phyloP scores from a whole-genome alignment of 2,329 filamentous ascomycete species.

The Phyllosticta paracitricarpa region DNA sequence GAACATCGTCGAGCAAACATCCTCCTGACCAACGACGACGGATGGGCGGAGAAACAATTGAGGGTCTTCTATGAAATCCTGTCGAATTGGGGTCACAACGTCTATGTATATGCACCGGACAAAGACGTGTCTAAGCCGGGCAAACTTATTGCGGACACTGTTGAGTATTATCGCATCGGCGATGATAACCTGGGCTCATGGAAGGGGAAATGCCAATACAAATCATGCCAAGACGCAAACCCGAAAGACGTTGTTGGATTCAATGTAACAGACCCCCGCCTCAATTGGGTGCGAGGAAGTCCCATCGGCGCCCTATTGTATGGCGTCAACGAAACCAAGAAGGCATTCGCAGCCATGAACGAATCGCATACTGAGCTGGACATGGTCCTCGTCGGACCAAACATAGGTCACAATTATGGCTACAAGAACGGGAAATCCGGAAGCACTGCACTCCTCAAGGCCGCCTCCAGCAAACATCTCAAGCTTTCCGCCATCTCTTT shows the following conservation, averaged over 20 bases:
- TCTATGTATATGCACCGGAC: constrained; percentile 56
- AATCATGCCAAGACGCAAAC: too few species aligned
- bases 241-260: too few species aligned
- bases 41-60: constrained; percentile 61
- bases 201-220: too few species aligned
- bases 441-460: background rate
- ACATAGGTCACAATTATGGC: constrained; percentile 51
- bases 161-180: too few species aligned
- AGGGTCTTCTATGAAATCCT: constrained; percentile 50
- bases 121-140: constrained; percentile 18
- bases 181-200: too few species aligned
- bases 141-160: background rate
- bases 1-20: constrained; percentile 18
- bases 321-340: too few species aligned
- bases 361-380: constrained; percentile 34
- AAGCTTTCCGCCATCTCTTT: background rate
- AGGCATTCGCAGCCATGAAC: too few species aligned
- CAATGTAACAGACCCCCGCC: too few species aligned
- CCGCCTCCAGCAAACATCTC: background rate
- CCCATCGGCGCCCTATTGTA: too few species aligned
- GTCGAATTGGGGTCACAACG: constrained; percentile 46
- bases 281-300: too few species aligned
- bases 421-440: constrained; percentile 23
- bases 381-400: constrained; percentile 56
- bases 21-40: constrained; percentile 61